phyloP scores from a whole-genome alignment of 2,329 filamentous ascomycete species.

The Penicillium verrucosum region DNA sequence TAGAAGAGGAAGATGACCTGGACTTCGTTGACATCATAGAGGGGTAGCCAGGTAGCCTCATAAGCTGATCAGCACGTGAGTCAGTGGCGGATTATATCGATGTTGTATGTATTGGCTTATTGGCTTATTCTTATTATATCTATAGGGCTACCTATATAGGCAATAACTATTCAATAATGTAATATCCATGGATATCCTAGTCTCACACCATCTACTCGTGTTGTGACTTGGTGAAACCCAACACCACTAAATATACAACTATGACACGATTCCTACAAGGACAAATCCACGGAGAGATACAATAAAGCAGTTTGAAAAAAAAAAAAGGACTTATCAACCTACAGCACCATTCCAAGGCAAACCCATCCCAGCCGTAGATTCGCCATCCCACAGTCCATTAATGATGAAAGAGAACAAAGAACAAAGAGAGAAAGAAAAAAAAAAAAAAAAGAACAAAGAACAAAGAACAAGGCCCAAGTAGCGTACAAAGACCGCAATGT shows the following conservation, averaged over 20 bases:
- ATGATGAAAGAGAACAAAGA: slow-evolving; percentile 22
- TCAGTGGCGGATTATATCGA: not conserved
- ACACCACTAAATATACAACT: not conserved
- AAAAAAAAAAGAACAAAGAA: slow-evolving; percentile 16
- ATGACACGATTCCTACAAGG: not conserved
- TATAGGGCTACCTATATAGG: not conserved
- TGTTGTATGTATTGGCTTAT: not conserved
- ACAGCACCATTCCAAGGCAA: slow-evolving; percentile 24
- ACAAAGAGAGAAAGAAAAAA: slow-evolving; percentile 14
- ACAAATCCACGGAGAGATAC: not conserved
- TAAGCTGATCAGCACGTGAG: not conserved
- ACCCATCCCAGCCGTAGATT: slow-evolving; percentile 30
- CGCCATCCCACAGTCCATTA: slow-evolving; percentile 29
- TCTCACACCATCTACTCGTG: not conserved
- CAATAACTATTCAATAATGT: not conserved
- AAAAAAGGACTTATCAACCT: slow-evolving; percentile 19
- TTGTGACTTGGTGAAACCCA: not conserved
- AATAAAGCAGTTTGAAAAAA: not conserved
- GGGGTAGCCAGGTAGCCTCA: not conserved
- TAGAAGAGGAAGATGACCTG: not conserved
- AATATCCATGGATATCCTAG: not conserved
- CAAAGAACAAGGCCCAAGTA: slow-evolving; percentile 7
- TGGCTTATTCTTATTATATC: not conserved
- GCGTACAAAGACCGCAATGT: slow-evolving; percentile 5
- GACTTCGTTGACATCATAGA: slow-evolving; percentile 8